A percentile compares a stretch with the other conserved stretches of the same genome.
These are phyloP conservation scores for Aspergillus saccharolyticus DNA, from an alignment of 495 filamentous ascomycete genomes.

Conservation along the genomic window DNA sequence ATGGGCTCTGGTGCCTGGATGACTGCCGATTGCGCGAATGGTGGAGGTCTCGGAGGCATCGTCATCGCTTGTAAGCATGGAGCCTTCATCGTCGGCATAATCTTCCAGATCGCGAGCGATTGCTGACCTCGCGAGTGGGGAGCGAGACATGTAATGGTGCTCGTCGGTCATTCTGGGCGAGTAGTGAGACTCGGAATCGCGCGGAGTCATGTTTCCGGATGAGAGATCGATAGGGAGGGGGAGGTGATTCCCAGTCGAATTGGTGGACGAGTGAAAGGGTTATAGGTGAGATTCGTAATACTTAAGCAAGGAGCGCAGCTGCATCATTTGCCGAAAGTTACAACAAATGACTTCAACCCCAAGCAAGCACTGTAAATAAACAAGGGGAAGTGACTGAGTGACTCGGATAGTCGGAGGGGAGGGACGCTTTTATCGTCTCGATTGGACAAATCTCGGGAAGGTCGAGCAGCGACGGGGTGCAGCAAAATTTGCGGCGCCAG, in stretches of 20 bases:
- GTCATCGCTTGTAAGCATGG: constrained; percentile 31
- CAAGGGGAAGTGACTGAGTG: neutral
- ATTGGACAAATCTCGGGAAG: neutral
- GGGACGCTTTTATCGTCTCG: neutral
- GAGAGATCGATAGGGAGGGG: neutral
- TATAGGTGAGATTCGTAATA: neutral
- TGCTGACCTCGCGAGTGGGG: constrained; percentile 61
- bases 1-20: constrained; percentile 33
- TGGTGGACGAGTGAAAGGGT: neutral
- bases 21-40: constrained; percentile 36
- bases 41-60: constrained; percentile 47
- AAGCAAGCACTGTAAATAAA: neutral
- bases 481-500: neutral
- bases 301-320: neutral
- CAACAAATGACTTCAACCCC: neutral
- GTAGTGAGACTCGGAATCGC: constrained; percentile 3
- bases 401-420: neutral
- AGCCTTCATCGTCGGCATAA: constrained; percentile 46
- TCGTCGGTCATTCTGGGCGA: constrained; percentile 18
- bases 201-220: constrained; percentile 19
- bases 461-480: neutral
- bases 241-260: no score
- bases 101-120: constrained; percentile 67
- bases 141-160: constrained; percentile 49
- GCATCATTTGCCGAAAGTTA: neutral